phyloP scores from a whole-genome alignment of 306 rosid genomes.

The Herpetospermum pedunculosum region DNA sequence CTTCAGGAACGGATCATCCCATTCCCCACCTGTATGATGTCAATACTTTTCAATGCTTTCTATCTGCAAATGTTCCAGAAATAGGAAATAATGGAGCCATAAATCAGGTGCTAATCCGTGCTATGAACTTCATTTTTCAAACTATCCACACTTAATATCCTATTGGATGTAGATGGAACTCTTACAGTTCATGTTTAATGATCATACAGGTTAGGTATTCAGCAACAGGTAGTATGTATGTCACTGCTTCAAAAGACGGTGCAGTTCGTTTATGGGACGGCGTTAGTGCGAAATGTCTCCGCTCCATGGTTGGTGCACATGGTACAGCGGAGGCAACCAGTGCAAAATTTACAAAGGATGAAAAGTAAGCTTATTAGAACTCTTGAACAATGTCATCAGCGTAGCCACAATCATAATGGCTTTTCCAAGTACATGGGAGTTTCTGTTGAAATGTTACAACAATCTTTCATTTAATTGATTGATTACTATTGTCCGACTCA shows the following conservation, averaged over 20 bases:
- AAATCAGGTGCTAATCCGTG: conserved; percentile 96
- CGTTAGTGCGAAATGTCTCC: conserved; percentile 57
- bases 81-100: conserved; percentile 59
- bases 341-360: conserved; percentile 75
- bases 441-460: too few relatives aligned
- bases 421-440: not conserved
- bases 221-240: conserved; percentile 69
- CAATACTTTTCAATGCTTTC: conserved; percentile 78
- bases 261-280: conserved; percentile 86
- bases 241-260: conserved; percentile 88
- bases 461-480: too few relatives aligned
- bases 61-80: conserved; percentile 56
- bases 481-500: too few relatives aligned
- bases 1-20: conserved; percentile 86
- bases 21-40: conserved; percentile 78
- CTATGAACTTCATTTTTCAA: conserved; percentile 13
- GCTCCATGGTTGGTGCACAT: conserved; percentile 66
- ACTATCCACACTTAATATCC: not conserved
- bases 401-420: not conserved
- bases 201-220: conserved; percentile 71
- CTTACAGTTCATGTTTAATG: conserved; percentile 11
- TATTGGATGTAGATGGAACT: not conserved
- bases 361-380: conserved; percentile 25
- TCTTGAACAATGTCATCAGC: not conserved
- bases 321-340: conserved; percentile 73